These are phyloP conservation scores for Tuber borchii DNA, from an alignment of 495 filamentous ascomycete species.

Conservation along the genomic window DNA sequence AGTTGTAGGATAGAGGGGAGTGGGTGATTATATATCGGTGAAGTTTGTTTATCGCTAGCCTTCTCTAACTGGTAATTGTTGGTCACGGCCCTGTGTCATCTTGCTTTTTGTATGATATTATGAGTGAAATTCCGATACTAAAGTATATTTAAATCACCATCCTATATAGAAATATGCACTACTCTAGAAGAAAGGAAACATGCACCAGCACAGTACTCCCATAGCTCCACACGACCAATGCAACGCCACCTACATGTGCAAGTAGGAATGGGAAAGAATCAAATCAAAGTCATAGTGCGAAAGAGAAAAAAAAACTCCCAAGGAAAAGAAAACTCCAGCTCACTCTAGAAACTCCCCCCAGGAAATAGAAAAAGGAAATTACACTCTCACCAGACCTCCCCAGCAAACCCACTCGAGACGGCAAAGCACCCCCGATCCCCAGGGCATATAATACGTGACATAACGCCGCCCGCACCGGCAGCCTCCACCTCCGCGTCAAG, in stretches of 20 bases:
- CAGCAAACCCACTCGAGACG: no score
- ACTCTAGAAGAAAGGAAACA: background rate
- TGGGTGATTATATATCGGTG: background rate
- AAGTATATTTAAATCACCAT: background rate
- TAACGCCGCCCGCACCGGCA: no score
- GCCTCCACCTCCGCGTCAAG: no score
- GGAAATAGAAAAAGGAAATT: background rate
- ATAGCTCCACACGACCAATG: background rate
- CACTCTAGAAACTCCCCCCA: background rate
- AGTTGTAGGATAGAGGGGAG: constrained; percentile 18
- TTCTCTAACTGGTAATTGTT: background rate
- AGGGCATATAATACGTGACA: no score
- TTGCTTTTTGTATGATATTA: background rate
- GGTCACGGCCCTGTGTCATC: background rate
- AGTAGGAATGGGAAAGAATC: background rate
- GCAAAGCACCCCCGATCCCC: no score
- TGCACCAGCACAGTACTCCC: background rate
- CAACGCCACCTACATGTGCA: background rate
- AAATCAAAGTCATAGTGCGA: background rate
- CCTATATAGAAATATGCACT: background rate
- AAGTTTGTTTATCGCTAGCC: background rate
- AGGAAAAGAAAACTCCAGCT: background rate
- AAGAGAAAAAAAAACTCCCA: background rate
- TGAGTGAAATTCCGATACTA: background rate
- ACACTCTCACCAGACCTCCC: no score